Base-by-base conservation (phyloP, 2,329 filamentous ascomycete species). In the Fusarium globosum region DNA sequence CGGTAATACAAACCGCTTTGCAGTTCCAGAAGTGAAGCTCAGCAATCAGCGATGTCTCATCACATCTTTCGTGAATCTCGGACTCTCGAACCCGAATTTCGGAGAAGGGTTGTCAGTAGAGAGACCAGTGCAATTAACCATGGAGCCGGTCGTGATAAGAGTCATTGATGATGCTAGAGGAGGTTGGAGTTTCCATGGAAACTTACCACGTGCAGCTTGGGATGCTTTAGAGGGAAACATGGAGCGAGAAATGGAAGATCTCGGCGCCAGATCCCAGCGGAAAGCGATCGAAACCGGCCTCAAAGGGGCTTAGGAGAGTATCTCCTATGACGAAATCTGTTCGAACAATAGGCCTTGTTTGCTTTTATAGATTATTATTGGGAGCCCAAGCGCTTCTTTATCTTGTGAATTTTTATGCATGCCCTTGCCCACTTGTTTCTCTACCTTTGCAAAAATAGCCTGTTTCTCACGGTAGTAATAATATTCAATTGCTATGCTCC, bases 221-320 rank as follows among this genome's bases (percentile, higher is more conserved):
- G 45, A 48, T 30, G 45, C 20, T 48, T 16, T 48, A 4, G 45
- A 48, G 45, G 30, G 2, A 8, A 30, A 16, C 20, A 30, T 48
- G 45, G 6, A 12, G 13, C 45, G 14, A 8, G 20, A 30, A 30
- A 48, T 48, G 45, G 20, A 48, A 48, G 45, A 0, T 4, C 20
- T n/a, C 8, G 26, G 6, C 14, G 20, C 1, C 4, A 8, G 16
- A 0, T 21, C 26, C 6, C 3, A 48, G 6, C 13, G 3, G 20
- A 7, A 48, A 21, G 3, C 3, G 0, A 21, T 28, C 45, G 4
- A 48, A 4, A 12, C 18, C 0, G 0, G 13, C 0, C 13, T 28
- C 6, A 4, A 21, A 21, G 1, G 1, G 6, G 6, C 4, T 21
- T 46, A 28, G 18, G 45, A 21, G 26, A 8, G 3, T 4, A 28